phyloP scores from a whole-genome alignment of 2,329 filamentous ascomycete genomes.

The Coniella lustricola region DNA sequence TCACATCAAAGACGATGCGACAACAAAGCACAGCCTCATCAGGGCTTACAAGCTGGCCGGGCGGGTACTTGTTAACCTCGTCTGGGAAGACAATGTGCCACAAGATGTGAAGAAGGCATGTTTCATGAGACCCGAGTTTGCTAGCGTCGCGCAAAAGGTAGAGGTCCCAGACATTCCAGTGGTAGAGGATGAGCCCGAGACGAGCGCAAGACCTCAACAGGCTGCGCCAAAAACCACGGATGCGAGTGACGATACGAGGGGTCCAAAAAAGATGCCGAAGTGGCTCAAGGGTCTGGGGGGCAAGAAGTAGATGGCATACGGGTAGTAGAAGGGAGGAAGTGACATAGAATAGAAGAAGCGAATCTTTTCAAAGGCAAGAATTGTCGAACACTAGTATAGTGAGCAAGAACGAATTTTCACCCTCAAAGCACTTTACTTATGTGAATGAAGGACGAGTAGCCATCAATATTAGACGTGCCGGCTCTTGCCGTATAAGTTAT shows the following conservation, averaged over 20 bases:
- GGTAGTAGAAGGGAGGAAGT: too few species aligned
- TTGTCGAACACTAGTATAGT: too few species aligned
- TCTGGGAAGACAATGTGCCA: conserved; percentile 63
- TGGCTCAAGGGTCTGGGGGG: conserved; percentile 61
- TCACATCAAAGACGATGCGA: conserved; percentile 39
- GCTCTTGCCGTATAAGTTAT: too few species aligned
- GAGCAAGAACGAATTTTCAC: too few species aligned
- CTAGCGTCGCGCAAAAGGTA: conserved; percentile 58
- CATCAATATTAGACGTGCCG: too few species aligned
- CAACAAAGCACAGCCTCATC: conserved; percentile 54
- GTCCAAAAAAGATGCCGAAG: conserved; percentile 51
- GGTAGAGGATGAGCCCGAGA: conserved; percentile 31
- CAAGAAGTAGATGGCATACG: conserved; percentile 51
- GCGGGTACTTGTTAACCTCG: conserved; percentile 66
- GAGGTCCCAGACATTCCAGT: conserved; percentile 52
- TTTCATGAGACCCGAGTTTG: conserved; percentile 53
- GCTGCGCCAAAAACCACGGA: conserved; percentile 23
- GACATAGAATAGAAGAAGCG: too few species aligned
- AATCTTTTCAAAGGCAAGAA: too few species aligned
- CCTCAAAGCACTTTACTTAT: too few species aligned
- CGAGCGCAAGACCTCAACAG: conserved; percentile 15
- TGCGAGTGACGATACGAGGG: conserved; percentile 26
- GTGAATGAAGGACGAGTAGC: too few species aligned
- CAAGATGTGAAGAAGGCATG: conserved; percentile 44
- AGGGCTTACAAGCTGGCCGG: conserved; percentile 63